Percentiles rank a stretch among this genome's conserved stretches.
These are phyloP conservation scores for Byssothecium circinans DNA, from an alignment of 2,329 filamentous ascomycete genomes.

Conservation along the genomic window DNA sequence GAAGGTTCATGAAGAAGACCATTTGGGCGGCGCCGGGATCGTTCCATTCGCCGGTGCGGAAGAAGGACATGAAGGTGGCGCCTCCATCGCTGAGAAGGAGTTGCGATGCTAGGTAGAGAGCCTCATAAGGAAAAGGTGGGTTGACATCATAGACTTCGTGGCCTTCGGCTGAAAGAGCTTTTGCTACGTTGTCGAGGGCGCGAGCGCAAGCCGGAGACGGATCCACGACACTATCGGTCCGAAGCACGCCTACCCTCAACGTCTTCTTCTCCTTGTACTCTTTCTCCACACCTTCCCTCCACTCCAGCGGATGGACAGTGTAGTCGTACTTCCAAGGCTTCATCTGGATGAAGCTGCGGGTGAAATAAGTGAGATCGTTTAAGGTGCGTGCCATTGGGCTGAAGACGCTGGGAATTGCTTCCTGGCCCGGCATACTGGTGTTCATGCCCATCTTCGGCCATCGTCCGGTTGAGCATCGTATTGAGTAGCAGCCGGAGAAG, in stretches of 20 bases:
- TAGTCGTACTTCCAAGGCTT: constrained; percentile 88
- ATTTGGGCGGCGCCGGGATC: constrained; percentile 78
- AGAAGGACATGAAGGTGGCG: constrained; percentile 74
- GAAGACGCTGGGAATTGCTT: constrained; percentile 85
- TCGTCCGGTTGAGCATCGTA: constrained; percentile 83
- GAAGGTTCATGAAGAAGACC: constrained; percentile 71
- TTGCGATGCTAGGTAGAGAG: constrained; percentile 73
- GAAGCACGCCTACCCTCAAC: constrained; percentile 74
- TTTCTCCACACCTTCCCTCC: constrained; percentile 65
- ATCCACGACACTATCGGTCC: constrained; percentile 79
- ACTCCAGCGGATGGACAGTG: constrained; percentile 80
- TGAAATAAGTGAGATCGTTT: constrained; percentile 82
- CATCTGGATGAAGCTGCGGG: constrained; percentile 74
- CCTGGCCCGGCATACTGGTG: constrained; percentile 90
- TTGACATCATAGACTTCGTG: constrained; percentile 71
- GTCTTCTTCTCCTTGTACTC: constrained; percentile 63
- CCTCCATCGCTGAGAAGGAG: constrained; percentile 86
- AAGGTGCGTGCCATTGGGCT: constrained; percentile 90
- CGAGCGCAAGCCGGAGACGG: constrained; percentile 82
- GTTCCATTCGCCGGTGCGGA: constrained; percentile 75
- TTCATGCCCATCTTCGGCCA: constrained; percentile 85
- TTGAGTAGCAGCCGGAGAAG: constrained; percentile 84
- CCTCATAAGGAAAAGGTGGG: constrained; percentile 71
- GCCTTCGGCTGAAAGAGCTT: constrained; percentile 69
- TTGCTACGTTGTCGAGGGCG: constrained; percentile 70